Evolutionary conservation across 345 rosid genomes (phyloP).

Genomic region (Mangifera indica): DNA sequence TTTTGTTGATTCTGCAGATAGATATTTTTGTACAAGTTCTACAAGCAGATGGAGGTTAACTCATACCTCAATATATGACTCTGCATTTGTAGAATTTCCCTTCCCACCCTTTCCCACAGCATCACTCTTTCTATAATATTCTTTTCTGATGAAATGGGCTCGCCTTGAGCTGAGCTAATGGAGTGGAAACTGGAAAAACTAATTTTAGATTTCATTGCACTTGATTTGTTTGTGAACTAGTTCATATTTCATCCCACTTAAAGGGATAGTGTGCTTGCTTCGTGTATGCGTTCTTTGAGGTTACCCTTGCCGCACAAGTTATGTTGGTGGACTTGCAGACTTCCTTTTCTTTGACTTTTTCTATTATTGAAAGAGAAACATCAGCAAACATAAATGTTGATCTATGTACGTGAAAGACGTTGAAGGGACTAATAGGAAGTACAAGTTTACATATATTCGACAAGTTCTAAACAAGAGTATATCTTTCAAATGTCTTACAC

Average conservation of each 20-base stretch:
- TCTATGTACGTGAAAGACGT: background rate
- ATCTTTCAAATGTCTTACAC: background rate
- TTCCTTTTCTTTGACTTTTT: background rate
- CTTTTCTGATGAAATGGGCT: too few relatives aligned
- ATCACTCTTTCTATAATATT: too few relatives aligned
- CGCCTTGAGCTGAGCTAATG: too few relatives aligned
- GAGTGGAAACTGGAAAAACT: too few relatives aligned
- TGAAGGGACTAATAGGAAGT: background rate
- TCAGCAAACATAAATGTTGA: background rate
- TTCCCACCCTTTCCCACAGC: too few relatives aligned
- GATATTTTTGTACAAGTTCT: conserved; percentile 95
- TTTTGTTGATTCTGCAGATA: conserved; percentile 50
- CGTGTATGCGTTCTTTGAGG: background rate
- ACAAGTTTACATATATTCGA: background rate
- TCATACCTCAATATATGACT: background rate
- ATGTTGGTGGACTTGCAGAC: background rate
- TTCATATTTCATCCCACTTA: background rate
- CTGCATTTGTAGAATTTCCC: background rate
- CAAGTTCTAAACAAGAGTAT: background rate
- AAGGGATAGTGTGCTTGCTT: background rate
- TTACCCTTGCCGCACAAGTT: background rate
- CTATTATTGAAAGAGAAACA: background rate
- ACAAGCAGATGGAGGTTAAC: conserved; percentile 98
- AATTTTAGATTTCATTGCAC: too few relatives aligned
- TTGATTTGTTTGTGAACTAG: background rate